A percentile compares a stretch with the other conserved stretches of the same genome.
Evolutionary conservation across 768 basidiomycete species (phyloP).

Genomic region (Podaxis sp.): DNA sequence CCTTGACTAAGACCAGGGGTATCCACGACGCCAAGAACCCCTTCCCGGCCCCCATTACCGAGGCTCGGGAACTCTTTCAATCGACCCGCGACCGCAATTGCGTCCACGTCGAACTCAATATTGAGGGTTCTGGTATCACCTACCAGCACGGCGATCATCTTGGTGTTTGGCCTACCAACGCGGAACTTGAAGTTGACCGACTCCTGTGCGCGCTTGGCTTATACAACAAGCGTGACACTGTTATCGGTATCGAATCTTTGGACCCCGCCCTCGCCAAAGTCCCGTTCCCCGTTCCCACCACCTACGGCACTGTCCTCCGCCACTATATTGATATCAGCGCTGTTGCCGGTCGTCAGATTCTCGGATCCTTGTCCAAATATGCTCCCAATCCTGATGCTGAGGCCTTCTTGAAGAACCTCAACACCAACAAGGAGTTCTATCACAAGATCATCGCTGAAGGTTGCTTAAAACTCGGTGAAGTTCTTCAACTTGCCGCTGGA

Average conservation of each 20-base stretch:
- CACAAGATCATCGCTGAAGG: slow-evolving; percentile 71
- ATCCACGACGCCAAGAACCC: slow-evolving; percentile 99
- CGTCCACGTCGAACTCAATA: slow-evolving; percentile 91
- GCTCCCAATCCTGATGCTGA: slow-evolving; percentile 82
- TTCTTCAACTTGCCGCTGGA: slow-evolving; percentile 87
- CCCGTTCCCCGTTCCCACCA: slow-evolving; percentile 97
- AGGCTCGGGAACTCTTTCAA: slow-evolving; percentile 83
- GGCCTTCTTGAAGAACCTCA: slow-evolving; percentile 70
- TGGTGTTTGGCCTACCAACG: slow-evolving; percentile 95
- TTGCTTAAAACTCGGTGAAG: slow-evolving; percentile 90
- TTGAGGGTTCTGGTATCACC: slow-evolving; percentile 93
- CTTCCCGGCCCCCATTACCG: slow-evolving; percentile 78
- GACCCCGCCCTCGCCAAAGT: slow-evolving; percentile 98
- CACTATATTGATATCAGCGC: slow-evolving; percentile 98
- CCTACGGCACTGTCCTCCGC: slow-evolving; percentile 88
- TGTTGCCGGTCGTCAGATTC: slow-evolving; percentile 90
- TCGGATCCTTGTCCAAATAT: slow-evolving; percentile 83
- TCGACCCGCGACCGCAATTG: slow-evolving; percentile 80
- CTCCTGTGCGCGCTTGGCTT: slow-evolving; percentile 86
- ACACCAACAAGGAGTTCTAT: slow-evolving; percentile 87
- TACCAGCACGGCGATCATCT: slow-evolving; percentile 99
- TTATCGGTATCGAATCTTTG: slow-evolving; percentile 93
- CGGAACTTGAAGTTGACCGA: slow-evolving; percentile 88
- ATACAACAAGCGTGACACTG: slow-evolving; percentile 72
- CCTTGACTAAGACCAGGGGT: slow-evolving; percentile 89